A percentile compares a stretch with the other conserved stretches of the same genome.
Conservation (phyloP, 176 grass and related monocot genomes). For the Hordeum vulgare region MorexV3_pseudomolecules_assembly NC_058521.1:298221492-298221991, state of each 20-base stretch:
- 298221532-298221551: conserved; percentile 3
- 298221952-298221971: background rate
- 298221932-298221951: background rate
- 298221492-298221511: background rate
- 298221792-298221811: too few relatives aligned
- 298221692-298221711: too few relatives aligned
- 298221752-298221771: too few relatives aligned
- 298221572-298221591: background rate
- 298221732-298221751: too few relatives aligned
- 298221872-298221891: background rate
- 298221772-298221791: too few relatives aligned
- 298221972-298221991: background rate
- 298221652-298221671: background rate
- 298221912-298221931: background rate
- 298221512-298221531: background rate
- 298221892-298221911: background rate
- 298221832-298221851: background rate
- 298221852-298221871: background rate
- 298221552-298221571: background rate
- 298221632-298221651: background rate
- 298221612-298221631: background rate
- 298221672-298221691: too few relatives aligned
- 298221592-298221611: background rate
- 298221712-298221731: too few relatives aligned
- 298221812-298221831: too few relatives aligned